phyloP scores from a whole-genome alignment of 306 rosid genomes.

The Trifolium pratense region DNA sequence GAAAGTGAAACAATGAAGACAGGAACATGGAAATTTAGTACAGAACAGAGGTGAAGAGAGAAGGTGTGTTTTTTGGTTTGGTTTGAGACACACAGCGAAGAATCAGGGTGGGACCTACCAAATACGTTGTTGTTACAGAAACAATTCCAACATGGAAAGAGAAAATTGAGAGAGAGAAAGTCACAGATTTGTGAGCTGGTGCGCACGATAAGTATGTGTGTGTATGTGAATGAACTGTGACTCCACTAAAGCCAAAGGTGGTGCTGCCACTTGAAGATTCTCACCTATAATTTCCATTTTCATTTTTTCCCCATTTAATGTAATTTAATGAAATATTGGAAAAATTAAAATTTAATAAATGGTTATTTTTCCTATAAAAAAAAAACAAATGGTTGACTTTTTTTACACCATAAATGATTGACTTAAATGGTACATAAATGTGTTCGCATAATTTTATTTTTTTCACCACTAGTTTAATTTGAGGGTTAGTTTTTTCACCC shows the following conservation, averaged over 20 bases:
- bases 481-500: no score
- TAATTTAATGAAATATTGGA: no score
- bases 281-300: neutral
- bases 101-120: conserved; percentile 50
- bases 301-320: no score
- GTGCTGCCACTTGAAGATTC: conserved; percentile 29
- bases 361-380: no score
- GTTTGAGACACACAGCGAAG: conserved; percentile 4
- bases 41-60: neutral
- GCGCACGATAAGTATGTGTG: conserved; percentile 58
- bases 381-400: no score
- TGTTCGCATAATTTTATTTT: no score
- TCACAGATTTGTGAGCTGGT: conserved; percentile 68
- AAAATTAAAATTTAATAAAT: no score
- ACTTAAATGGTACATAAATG: no score
- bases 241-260: conserved; percentile 56
- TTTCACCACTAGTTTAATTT: no score
- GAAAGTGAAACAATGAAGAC: conserved; percentile 36
- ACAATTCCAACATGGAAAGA: conserved; percentile 28
- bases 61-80: neutral
- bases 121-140: conserved; percentile 2
- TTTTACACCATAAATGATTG: no score
- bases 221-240: neutral
- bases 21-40: conserved; percentile 36
- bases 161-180: neutral